Evolutionary conservation across 73 alveolate genomes (phyloP).

Genomic region (Paramecium primaurelia): DNA sequence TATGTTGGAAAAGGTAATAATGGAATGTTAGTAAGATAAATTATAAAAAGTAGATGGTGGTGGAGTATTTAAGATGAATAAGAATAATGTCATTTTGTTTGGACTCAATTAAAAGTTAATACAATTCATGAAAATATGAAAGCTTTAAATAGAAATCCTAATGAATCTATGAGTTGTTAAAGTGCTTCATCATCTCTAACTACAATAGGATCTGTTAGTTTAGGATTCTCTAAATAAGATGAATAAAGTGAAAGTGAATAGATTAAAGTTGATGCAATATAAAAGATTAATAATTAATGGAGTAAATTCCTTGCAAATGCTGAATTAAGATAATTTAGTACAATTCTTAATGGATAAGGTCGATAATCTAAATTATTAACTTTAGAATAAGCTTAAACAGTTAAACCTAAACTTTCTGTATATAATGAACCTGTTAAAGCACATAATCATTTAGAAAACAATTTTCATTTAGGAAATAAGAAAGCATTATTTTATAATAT

Average conservation of each 20-base stretch:
- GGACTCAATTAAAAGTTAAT: conserved; percentile 80
- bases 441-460: conserved; percentile 77
- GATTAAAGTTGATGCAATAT: neutral
- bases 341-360: neutral
- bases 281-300: neutral
- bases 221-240: neutral
- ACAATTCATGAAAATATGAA: conserved; percentile 24
- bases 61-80: conserved; percentile 75
- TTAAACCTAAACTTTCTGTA: neutral
- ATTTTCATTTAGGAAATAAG: conserved; percentile 78
- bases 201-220: conserved; percentile 27
- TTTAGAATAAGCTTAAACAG: neutral
- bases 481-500: conserved; percentile 83
- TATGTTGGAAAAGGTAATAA: conserved; percentile 86
- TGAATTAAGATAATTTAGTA: neutral
- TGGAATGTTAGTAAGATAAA: conserved; percentile 67
- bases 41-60: conserved; percentile 84
- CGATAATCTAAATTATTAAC: neutral
- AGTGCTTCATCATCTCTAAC: conserved; percentile 33
- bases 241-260: conserved; percentile 31
- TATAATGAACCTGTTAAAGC: conserved; percentile 32
- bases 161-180: neutral
- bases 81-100: conserved; percentile 75
- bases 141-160: conserved; percentile 14
- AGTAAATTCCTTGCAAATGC: neutral